Evolutionary conservation across 768 basidiomycete genomes (phyloP), one percentile per base, ranked within the genome.

Genomic region (Phylloporus sp.): DNA sequence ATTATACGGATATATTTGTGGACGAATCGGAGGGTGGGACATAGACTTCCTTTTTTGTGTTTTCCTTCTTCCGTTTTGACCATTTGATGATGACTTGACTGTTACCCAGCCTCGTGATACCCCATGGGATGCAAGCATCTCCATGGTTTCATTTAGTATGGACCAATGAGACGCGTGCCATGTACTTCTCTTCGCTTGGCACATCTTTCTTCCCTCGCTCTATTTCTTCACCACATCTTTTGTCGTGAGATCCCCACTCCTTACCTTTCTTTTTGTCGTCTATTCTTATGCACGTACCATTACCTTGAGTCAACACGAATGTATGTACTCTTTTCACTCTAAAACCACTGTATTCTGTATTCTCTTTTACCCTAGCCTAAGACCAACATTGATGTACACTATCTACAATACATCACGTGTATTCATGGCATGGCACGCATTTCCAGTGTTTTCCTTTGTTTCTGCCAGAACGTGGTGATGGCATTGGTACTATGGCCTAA

Each of bases 1-100:
- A 95, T 66, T 98, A 93, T 71, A 83, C 81, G 51, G 95, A 97
- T 74, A 98, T 98, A 63, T 98, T 98, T 70, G 88, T 97, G 57
- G 95, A 95, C 60, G 95, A 93, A 67, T 71, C 76, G 56, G 88
- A 88, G 45, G 75, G 58, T 60, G 66, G 47, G 38, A 23, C 60
- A 47, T 70, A 67, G 50, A 43, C 28, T 45, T 24, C 26, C 20
- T 34, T 56, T 57, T 16, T 29, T 26, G 5, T 24, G 7, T 22
- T 45, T 41, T 50, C 29, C 26, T 24, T 41, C 26, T 15, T 42
- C 20, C 36, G 4, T 20, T 6, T 36, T 23, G 18, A 23, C 22
- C 18, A 34, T 53, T 52, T 40, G 26, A 59, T 34, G 26, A 50
- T n/a, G 45, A 65, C 49, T 52, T n/a, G 45, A 65, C 49, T 24